These are phyloP conservation scores for Pythium chondricola DNA, from an alignment of 352 stramenopile genomes.

Conservation along the genomic window DNA sequence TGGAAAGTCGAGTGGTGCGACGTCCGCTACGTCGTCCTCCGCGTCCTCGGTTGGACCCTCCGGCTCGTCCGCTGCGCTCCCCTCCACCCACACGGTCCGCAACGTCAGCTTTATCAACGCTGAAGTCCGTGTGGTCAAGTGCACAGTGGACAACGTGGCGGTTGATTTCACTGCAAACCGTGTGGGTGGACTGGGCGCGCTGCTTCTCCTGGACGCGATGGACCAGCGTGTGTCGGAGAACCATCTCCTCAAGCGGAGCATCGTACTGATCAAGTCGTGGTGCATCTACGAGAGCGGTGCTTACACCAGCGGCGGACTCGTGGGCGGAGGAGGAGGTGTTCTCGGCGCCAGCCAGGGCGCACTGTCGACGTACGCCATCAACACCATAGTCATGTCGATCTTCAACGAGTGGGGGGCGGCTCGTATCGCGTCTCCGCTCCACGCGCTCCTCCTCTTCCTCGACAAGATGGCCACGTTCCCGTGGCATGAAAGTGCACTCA, in stretches of 20 bases:
- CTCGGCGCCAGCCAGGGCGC: constrained; percentile 74
- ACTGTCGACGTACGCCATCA: constrained; percentile 82
- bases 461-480: constrained; percentile 80
- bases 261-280: constrained; percentile 89
- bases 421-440: constrained; percentile 70
- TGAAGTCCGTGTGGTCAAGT: constrained; percentile 86
- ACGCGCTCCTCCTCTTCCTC: constrained; percentile 81
- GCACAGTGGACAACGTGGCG: constrained; percentile 86
- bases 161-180: constrained; percentile 88
- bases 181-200: constrained; percentile 65
- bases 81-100: constrained; percentile 70
- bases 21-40: background rate
- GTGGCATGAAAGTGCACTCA: constrained; percentile 79
- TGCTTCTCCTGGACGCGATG: constrained; percentile 84
- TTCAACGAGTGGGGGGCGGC: constrained; percentile 80
- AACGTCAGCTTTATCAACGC: constrained; percentile 90
- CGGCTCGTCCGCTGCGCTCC: constrained; percentile 2
- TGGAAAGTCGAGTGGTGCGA: background rate
- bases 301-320: constrained; percentile 27
- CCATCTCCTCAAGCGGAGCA: constrained; percentile 84
- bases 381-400: constrained; percentile 86
- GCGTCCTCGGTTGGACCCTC: background rate
- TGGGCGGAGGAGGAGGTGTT: constrained; percentile 32
- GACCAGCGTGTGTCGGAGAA: constrained; percentile 63
- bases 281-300: constrained; percentile 78